These are phyloP conservation scores for Aspergillus sparsus DNA, from an alignment of 495 filamentous ascomycete species.

Conservation along the genomic window DNA sequence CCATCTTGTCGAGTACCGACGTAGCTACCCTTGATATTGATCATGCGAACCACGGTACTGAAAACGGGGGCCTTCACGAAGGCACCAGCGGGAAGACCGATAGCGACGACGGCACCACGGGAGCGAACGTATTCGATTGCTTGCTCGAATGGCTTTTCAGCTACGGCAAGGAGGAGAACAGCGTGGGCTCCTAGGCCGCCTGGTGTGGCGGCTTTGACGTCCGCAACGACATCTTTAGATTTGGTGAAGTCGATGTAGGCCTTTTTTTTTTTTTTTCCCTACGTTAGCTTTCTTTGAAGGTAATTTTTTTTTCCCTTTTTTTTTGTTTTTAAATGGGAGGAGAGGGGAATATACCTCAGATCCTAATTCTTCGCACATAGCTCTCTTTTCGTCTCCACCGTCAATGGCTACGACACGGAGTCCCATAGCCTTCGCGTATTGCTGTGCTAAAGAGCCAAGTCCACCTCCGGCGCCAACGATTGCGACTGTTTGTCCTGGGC, in stretches of 20 bases:
- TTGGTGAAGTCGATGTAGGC: slow-evolving; percentile 75
- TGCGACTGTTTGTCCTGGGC: slow-evolving; percentile 76
- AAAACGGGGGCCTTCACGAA: slow-evolving; percentile 82
- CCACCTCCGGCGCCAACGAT: slow-evolving; percentile 90
- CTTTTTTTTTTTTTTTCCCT: slow-evolving; percentile 25
- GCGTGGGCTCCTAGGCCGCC: slow-evolving; percentile 86
- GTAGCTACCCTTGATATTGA: slow-evolving; percentile 89
- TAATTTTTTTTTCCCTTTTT: too few relatives aligned
- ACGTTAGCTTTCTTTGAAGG: slow-evolving; percentile 5
- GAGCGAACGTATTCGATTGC: slow-evolving; percentile 82
- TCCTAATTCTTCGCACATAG: slow-evolving; percentile 68
- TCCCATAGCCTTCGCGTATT: slow-evolving; percentile 91
- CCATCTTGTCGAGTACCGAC: slow-evolving; percentile 88
- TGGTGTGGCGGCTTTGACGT: slow-evolving; percentile 74
- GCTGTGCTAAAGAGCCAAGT: slow-evolving; percentile 76
- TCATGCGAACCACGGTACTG: slow-evolving; percentile 81
- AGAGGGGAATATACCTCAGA: slow-evolving; percentile 36
- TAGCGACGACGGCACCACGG: slow-evolving; percentile 76
- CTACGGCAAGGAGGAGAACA: slow-evolving; percentile 80
- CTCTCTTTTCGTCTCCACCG: slow-evolving; percentile 72
- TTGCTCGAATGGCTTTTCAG: slow-evolving; percentile 92
- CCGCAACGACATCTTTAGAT: slow-evolving; percentile 72
- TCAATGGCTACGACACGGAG: slow-evolving; percentile 77
- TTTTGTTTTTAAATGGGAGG: too few relatives aligned
- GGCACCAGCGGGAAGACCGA: slow-evolving; percentile 80